phyloP scores from a whole-genome alignment of 208 protist species.

The Trypanosoma conorhini region DNA sequence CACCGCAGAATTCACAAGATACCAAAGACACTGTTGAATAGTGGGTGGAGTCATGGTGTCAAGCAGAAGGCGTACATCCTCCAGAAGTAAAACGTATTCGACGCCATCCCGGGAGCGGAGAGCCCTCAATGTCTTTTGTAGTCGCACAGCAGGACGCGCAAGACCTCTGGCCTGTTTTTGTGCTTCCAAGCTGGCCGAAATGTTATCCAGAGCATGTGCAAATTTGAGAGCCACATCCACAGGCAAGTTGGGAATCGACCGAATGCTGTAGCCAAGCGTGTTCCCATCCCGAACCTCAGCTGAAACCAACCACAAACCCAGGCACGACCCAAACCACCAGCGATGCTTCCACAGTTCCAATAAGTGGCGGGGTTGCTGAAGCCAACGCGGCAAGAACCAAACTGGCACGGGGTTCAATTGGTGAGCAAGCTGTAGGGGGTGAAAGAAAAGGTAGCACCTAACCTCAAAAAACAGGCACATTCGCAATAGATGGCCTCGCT shows the following conservation, averaged over 20 bases:
- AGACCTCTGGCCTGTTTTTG: neutral
- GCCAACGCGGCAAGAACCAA: neutral
- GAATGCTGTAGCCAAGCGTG: neutral
- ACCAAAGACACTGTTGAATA: conserved; percentile 7
- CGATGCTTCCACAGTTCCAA: conserved; percentile 3
- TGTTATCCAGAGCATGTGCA: neutral
- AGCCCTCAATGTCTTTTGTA: conserved; percentile 8
- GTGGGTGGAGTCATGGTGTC: conserved; percentile 7
- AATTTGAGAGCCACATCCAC: conserved; percentile 1
- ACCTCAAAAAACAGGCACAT: too few relatives aligned
- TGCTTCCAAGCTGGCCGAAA: neutral
- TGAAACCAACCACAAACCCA: conserved; percentile 14
- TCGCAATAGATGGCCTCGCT: neutral
- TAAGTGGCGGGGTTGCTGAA: neutral
- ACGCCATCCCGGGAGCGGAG: neutral
- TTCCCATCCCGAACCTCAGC: neutral
- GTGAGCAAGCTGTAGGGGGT: too few relatives aligned
- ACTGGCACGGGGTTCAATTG: neutral
- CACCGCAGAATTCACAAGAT: conserved; percentile 11
- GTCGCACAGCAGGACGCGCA: neutral
- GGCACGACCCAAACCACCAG: conserved; percentile 22
- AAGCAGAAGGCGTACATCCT: conserved; percentile 24
- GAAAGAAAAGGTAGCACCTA: too few relatives aligned
- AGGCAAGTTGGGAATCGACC: conserved; percentile 12
- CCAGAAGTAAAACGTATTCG: conserved; percentile 14